Base-by-base conservation (phyloP, 495 filamentous ascomycete species). In the Lichenothelia convexa region DNA sequence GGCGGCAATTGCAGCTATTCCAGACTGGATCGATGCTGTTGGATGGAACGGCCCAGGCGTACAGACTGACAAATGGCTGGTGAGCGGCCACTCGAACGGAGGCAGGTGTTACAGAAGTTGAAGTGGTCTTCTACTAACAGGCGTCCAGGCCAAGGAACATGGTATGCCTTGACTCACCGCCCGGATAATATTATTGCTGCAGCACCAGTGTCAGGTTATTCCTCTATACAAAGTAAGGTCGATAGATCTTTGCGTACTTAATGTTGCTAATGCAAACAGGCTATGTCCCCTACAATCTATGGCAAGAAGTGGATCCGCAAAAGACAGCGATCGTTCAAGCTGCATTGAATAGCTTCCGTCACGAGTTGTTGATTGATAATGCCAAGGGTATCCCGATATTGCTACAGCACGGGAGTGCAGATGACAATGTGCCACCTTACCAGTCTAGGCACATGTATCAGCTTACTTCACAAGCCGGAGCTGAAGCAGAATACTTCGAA, bases 251-350 rank as follows among this genome's bases (percentile, higher is more conserved):
- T n/a, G n/a, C n/a, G n/a, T n/a, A n/a, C n/a, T n/a, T n/a, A n/a
- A n/a, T n/a, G n/a, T n/a, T n/a, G n/a, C n/a, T n/a, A n/a, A n/a
- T n/a, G n/a, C 24, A 31, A 16, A n/a, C 32, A 70, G 67, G 61
- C 29, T 75, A 75, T 45, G 69, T 73, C n/a, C 61, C 70, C 11
- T 73, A 69, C 43, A 52, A 57, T 13, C 57, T 71, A 39, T 74
- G 71, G 70, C 59, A 56, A 13, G 57, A 60, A 38, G 48, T 54
- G 9, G 64, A 73, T 45, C 68, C 71, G 34, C 47, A 48, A 18
- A 48, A 63, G 19, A 53, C 47, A 5, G 55, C 56, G 4, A 45
- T 68, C 7, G 35, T 73, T 15, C 50, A 61, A 16, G 54, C 51
- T 18, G 53, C 70, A 20, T 35, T 70, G 34, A 59, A 57, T 34